phyloP scores from a whole-genome alignment of 768 basidiomycete species.

The Tephrocybe sp. region DNA sequence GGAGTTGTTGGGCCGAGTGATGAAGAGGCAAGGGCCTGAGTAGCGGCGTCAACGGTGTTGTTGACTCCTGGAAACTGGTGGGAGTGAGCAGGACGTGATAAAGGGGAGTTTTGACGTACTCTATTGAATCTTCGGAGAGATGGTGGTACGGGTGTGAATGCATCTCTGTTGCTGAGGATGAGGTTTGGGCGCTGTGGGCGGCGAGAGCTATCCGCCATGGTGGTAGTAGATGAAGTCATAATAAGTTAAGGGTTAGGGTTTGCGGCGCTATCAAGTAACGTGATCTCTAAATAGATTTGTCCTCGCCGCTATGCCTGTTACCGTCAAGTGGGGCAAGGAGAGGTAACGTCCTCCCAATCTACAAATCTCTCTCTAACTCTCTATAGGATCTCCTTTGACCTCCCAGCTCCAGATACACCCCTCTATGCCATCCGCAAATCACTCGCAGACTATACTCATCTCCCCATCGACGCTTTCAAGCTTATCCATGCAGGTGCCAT shows the following conservation, averaged over 20 bases:
- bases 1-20: constrained; percentile 12
- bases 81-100: constrained; percentile 1
- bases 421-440: constrained; percentile 57
- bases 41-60: constrained; percentile 36
- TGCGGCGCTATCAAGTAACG: not conserved
- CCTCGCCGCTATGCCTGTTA: constrained; percentile 34
- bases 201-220: constrained; percentile 23
- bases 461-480: constrained; percentile 73
- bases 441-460: constrained; percentile 73
- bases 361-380: not conserved
- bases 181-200: constrained; percentile 29
- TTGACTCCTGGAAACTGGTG: constrained; percentile 22
- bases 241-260: constrained; percentile 8
- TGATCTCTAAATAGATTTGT: not conserved
- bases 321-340: constrained; percentile 47
- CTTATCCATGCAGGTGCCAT: constrained; percentile 89
- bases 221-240: constrained; percentile 18
- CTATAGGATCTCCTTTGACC: constrained; percentile 37
- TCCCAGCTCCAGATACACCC: constrained; percentile 61
- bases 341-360: constrained; percentile 19
- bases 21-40: constrained; percentile 16
- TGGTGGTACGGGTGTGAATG: constrained; percentile 79
- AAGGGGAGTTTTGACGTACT: constrained; percentile 37
- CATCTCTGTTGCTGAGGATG: constrained; percentile 42
- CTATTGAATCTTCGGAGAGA: constrained; percentile 92